These are phyloP conservation scores for Fusarium mexicanum DNA, from an alignment of 2,329 filamentous ascomycete species.

Conservation along the genomic window DNA sequence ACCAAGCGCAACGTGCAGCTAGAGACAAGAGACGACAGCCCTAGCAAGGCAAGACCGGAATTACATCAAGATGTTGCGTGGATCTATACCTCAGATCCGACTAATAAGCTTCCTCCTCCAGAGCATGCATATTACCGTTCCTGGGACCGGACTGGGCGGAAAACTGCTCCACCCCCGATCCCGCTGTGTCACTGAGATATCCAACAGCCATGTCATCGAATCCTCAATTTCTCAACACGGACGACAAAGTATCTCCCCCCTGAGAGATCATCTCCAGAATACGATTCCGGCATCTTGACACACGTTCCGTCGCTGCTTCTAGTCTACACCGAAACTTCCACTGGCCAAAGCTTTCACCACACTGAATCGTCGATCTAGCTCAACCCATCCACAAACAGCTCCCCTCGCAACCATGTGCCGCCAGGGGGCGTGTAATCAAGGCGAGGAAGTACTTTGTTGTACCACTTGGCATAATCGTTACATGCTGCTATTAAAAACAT, in stretches of 20 bases:
- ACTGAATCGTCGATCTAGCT: conserved; percentile 24
- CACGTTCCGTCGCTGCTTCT: conserved; percentile 19
- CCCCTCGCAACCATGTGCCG: conserved; percentile 36
- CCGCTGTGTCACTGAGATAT: conserved; percentile 22
- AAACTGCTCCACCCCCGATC: conserved; percentile 18
- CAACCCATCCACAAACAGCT: conserved; percentile 33
- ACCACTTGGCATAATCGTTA: not conserved
- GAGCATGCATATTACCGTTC: conserved; percentile 35
- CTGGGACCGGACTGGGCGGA: conserved; percentile 38
- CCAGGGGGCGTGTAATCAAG: conserved; percentile 29
- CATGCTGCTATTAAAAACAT: not conserved
- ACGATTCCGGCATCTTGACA: not conserved
- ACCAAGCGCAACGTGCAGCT: not conserved
- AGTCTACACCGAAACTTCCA: conserved; percentile 18
- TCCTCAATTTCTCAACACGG: not conserved
- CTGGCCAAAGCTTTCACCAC: conserved; percentile 14
- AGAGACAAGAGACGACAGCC: conserved; percentile 27
- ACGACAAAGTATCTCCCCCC: not conserved
- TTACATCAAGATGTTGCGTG: conserved; percentile 26
- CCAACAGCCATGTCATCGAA: conserved; percentile 1
- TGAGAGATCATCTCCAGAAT: not conserved
- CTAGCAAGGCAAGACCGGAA: conserved; percentile 8
- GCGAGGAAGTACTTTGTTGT: conserved; percentile 10
- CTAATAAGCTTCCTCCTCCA: conserved; percentile 36
- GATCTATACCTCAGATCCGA: conserved; percentile 17